Base-by-base conservation (phyloP, 306 rosid genomes). In the Rosa rugosa region DNA sequence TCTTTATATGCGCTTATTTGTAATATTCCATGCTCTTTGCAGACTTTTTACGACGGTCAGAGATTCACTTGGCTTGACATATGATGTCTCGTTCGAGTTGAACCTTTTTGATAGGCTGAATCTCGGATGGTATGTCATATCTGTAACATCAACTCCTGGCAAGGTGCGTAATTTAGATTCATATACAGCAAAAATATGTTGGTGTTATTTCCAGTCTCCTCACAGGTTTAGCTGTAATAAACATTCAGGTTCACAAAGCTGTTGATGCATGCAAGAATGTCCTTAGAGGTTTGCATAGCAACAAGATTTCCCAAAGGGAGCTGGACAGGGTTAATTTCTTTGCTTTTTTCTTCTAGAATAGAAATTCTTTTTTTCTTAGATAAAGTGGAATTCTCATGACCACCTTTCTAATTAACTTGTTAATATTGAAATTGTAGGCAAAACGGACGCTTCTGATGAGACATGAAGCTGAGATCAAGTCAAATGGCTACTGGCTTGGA, bases 181-280 rank as follows among this genome's bases (percentile, higher is more conserved):
- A 75, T 54, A 46, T 45, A 18, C 49, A 25, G 54, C 27, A 46
- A 50, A 46, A 77, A 76, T 54, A 40, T 44, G 69, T 83, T 13
- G 31, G 3, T 53, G 79, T 75, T 65, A 56, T 46, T 69, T 77
- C 49, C 69, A 73, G 69, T 75, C 73, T 80, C 47, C 71, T 84
- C 62, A 18, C 63, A 65, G n/a, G 75, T 77, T 81, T 78, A 45
- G 53, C 36, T 83, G 73, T 62, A 71, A 67, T 77, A 77, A 81
- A 75, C 79, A 69, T 84, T 70, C 91, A 95, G 97, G 97, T 91
- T 57, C 92, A 93, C 83, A 95, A 93, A 91, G 99, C 98, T 65
- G 99, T 95, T 70, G 98, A 93, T 75, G 98, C 99, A 54, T 93
- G 99, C 91, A 95, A 95, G 87, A 93, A 81, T 79, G 99, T 95